Conservation (phyloP, 176 grass and related monocot species). For the Saccharum officinarum region DNA sequence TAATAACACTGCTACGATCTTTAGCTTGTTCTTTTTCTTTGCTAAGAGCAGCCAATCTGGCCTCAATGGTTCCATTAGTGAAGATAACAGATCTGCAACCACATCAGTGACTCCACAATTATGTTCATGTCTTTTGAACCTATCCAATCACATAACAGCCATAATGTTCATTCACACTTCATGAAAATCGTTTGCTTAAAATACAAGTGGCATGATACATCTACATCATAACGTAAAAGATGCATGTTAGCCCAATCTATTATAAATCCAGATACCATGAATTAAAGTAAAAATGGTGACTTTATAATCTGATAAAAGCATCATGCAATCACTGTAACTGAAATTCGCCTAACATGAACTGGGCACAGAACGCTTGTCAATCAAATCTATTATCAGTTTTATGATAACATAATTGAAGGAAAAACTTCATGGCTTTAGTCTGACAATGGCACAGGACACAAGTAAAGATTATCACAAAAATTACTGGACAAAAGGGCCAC, state of each 20-base stretch:
- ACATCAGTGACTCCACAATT: slow-evolving; percentile 7
- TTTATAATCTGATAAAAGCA: background rate
- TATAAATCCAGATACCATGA: background rate
- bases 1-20: slow-evolving; percentile 68
- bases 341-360: background rate
- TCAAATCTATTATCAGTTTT: background rate
- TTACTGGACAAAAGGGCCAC: background rate
- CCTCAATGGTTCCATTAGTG: slow-evolving; percentile 75
- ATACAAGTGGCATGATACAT: background rate
- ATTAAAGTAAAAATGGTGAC: background rate
- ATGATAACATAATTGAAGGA: background rate
- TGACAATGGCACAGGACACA: background rate
- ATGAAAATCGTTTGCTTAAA: background rate
- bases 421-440: background rate
- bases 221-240: background rate
- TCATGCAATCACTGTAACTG: background rate
- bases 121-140: background rate
- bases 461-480: background rate
- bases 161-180: background rate
- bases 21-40: slow-evolving; percentile 95
- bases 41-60: slow-evolving; percentile 61
- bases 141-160: slow-evolving; percentile 15
- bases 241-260: background rate
- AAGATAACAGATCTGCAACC: slow-evolving; percentile 78
- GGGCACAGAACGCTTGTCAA: background rate